Evolutionary conservation across 257 asterid genomes (phyloP).

Genomic region (Solanum rostratum): DNA sequence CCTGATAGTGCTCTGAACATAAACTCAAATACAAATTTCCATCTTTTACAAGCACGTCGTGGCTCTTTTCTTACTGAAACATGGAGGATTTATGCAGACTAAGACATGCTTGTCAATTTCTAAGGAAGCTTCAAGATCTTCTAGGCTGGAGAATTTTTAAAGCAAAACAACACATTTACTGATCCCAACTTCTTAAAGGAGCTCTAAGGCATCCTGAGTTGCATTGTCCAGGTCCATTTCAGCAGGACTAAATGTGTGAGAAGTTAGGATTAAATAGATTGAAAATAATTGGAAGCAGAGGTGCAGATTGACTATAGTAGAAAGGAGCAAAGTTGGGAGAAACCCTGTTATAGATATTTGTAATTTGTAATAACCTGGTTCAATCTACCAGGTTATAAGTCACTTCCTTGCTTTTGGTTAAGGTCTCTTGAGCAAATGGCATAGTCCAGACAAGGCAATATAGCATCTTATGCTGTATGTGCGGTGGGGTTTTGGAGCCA

Average conservation of each 20-base stretch:
- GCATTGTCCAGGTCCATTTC: slow-evolving; percentile 19
- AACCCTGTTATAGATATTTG: too few relatives aligned
- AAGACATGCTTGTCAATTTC: background rate
- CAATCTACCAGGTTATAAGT: slow-evolving; percentile 1
- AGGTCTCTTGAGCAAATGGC: slow-evolving; percentile 8
- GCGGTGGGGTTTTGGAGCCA: slow-evolving; percentile 19
- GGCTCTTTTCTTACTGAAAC: background rate
- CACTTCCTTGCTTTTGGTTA: slow-evolving; percentile 11
- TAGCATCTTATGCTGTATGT: slow-evolving; percentile 13
- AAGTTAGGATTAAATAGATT: slow-evolving; percentile 13
- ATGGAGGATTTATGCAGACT: background rate
- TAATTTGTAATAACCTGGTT: background rate
- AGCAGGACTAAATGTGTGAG: slow-evolving; percentile 2
- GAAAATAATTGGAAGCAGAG: slow-evolving; percentile 16
- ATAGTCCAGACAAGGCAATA: slow-evolving; percentile 20
- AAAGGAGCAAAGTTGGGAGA: background rate
- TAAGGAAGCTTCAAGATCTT: background rate
- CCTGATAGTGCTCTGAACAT: background rate
- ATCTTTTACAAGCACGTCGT: background rate
- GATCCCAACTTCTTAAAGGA: background rate
- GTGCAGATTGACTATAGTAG: background rate
- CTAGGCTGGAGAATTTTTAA: background rate
- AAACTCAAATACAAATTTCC: background rate
- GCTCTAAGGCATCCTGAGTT: slow-evolving; percentile 4
- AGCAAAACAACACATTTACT: background rate